Percentiles rank a stretch among this genome's conserved stretches.
phyloP scores from a whole-genome alignment of 768 basidiomycete genomes.

The Lactarius pseudohatsudake region DNA sequence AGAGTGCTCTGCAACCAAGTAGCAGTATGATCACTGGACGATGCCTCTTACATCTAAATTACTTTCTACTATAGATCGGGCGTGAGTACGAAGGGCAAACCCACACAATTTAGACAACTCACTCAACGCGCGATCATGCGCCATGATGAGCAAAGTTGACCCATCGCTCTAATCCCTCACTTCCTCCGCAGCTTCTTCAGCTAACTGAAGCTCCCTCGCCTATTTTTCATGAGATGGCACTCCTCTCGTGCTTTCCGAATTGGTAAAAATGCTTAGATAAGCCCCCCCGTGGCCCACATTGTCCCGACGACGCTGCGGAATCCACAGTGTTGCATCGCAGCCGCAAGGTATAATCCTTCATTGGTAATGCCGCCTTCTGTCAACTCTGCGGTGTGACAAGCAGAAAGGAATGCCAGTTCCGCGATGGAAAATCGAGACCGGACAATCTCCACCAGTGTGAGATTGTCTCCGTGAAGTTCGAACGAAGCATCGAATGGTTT shows the following conservation, averaged over 20 bases:
- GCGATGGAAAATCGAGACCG: background rate
- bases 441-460: slow-evolving; percentile 7
- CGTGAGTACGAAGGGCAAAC: background rate
- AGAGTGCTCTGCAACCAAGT: background rate
- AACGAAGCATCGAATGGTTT: slow-evolving; percentile 12
- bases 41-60: background rate
- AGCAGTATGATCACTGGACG: background rate
- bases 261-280: slow-evolving; percentile 1
- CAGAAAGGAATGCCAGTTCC: slow-evolving; percentile 18
- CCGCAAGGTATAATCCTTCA: slow-evolving; percentile 19
- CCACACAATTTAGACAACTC: too few relatives aligned
- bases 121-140: background rate
- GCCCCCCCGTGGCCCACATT: slow-evolving; percentile 12
- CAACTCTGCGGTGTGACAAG: slow-evolving; percentile 18
- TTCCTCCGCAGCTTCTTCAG: background rate
- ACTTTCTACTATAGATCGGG: too few relatives aligned
- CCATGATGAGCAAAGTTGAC: slow-evolving; percentile 15
- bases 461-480: background rate
- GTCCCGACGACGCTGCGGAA: slow-evolving; percentile 22
- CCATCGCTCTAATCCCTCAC: slow-evolving; percentile 2
- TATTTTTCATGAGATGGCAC: background rate
- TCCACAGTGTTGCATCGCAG: slow-evolving; percentile 19
- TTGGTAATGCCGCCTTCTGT: slow-evolving; percentile 6
- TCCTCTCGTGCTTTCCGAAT: background rate
- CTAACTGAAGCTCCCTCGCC: slow-evolving; percentile 3